These are phyloP conservation scores for Nannizziopsis barbatae DNA, from an alignment of 2,329 filamentous ascomycete genomes.

Conservation along the genomic window DNA sequence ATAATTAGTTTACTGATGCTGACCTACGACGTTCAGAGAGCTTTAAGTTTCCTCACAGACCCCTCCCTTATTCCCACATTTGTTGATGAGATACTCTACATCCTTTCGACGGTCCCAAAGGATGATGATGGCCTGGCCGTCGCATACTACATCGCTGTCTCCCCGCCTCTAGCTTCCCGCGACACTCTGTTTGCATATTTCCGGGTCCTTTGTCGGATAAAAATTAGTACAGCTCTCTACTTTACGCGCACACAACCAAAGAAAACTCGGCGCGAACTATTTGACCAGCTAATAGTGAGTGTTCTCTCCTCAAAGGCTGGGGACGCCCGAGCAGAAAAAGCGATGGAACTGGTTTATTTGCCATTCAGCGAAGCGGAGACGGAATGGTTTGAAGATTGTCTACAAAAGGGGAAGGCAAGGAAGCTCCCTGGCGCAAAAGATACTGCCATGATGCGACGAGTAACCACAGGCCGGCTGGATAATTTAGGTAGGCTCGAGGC, in stretches of 20 bases:
- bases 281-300: conserved; percentile 53
- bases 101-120: conserved; percentile 51
- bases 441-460: conserved; percentile 60
- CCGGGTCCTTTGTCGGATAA: conserved; percentile 54
- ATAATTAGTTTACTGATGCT: not conserved
- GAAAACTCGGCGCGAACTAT: conserved; percentile 50
- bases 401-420: conserved; percentile 55
- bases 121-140: conserved; percentile 56
- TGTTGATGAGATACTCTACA: conserved; percentile 66
- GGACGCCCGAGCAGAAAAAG: conserved; percentile 41
- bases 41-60: conserved; percentile 65
- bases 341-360: conserved; percentile 59
- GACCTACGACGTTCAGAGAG: conserved; percentile 36
- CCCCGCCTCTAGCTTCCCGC: conserved; percentile 57
- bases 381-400: conserved; percentile 58
- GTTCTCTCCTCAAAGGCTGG: conserved; percentile 40
- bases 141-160: conserved; percentile 66
- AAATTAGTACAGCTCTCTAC: conserved; percentile 60
- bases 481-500: conserved; percentile 27
- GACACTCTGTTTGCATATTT: conserved; percentile 57
- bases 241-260: conserved; percentile 58
- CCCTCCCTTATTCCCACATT: conserved; percentile 72
- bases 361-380: conserved; percentile 63
- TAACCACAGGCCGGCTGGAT: conserved; percentile 50
- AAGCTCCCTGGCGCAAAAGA: conserved; percentile 56